Evolutionary conservation across 2,329 filamentous ascomycete species (phyloP).

Genomic region (Aspergillus tanneri): DNA sequence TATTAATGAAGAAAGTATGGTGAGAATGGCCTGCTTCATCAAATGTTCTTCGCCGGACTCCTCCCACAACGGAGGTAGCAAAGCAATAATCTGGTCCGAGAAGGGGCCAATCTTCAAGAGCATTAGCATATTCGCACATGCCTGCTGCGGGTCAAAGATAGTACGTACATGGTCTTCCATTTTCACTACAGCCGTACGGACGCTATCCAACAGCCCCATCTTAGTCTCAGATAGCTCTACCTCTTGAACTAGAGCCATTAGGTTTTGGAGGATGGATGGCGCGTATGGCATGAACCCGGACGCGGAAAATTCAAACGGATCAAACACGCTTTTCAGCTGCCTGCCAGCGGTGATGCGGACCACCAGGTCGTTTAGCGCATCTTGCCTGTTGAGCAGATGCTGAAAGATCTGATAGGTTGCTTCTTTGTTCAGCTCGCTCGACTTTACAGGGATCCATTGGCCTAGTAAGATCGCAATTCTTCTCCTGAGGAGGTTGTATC

Average conservation of each 20-base stretch:
- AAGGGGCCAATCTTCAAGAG: slow-evolving; percentile 55
- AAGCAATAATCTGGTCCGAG: slow-evolving; percentile 76
- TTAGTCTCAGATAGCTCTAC: slow-evolving; percentile 85
- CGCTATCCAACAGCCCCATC: slow-evolving; percentile 82
- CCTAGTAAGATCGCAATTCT: slow-evolving; percentile 85
- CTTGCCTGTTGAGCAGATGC: slow-evolving; percentile 74
- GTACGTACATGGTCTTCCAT: slow-evolving; percentile 68
- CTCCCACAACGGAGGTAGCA: slow-evolving; percentile 81
- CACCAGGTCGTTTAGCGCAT: slow-evolving; percentile 82
- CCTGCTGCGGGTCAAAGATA: background rate
- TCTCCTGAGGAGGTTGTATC: slow-evolving; percentile 79
- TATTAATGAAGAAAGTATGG: slow-evolving; percentile 80
- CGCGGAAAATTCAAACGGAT: slow-evolving; percentile 79
- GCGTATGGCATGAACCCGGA: slow-evolving; percentile 76
- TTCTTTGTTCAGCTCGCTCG: slow-evolving; percentile 65
- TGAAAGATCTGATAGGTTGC: slow-evolving; percentile 86
- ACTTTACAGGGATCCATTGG: slow-evolving; percentile 81
- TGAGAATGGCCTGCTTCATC: slow-evolving; percentile 90
- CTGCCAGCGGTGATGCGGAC: slow-evolving; percentile 88
- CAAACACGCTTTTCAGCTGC: slow-evolving; percentile 74
- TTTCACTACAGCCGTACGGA: slow-evolving; percentile 74
- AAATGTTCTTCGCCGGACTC: slow-evolving; percentile 82
- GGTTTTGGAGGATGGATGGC: slow-evolving; percentile 66
- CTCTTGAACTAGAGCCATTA: slow-evolving; percentile 76
- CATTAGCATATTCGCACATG: slow-evolving; percentile 6